Evolutionary conservation across 495 filamentous ascomycete species (phyloP).

Genomic region (Cercophora newfieldiana): DNA sequence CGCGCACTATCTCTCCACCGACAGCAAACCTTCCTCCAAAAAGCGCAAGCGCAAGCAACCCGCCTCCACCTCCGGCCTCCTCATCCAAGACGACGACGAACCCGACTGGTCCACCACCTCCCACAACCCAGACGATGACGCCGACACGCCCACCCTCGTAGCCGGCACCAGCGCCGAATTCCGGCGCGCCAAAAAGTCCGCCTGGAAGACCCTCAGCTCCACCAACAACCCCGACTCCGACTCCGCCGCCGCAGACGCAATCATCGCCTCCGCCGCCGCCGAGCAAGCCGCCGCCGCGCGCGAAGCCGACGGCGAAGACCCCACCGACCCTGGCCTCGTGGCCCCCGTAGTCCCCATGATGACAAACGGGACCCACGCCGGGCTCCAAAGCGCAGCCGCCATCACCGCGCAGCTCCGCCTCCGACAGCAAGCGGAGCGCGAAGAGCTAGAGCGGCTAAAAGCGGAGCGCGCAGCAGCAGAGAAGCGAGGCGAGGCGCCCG

Average conservation of each 20-base stretch:
- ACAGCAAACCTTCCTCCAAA: conserved; percentile 70
- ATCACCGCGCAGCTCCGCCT: conserved; percentile 71
- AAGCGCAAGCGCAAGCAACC: conserved; percentile 81
- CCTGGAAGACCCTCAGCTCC: conserved; percentile 72
- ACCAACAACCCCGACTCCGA: conserved; percentile 67
- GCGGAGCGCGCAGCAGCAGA: conserved; percentile 25
- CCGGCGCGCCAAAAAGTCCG: conserved; percentile 71
- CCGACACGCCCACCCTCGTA: conserved; percentile 46
- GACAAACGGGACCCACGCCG: conserved; percentile 82
- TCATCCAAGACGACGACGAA: conserved; percentile 90
- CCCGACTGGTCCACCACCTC: conserved; percentile 59
- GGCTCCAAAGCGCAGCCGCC: conserved; percentile 77
- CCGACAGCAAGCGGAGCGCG: conserved; percentile 51
- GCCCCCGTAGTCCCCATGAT: conserved; percentile 49
- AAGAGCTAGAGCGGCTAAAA: conserved; percentile 44
- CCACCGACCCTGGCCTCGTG: background rate
- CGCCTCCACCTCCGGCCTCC: conserved; percentile 61
- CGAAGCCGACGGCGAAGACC: conserved; percentile 46
- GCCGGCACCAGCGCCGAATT: conserved; percentile 65
- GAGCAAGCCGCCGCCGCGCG: conserved; percentile 54
- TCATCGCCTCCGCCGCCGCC: conserved; percentile 71
- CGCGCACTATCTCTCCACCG: conserved; percentile 84
- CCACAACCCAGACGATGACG: conserved; percentile 44
- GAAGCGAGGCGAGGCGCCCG: conserved; percentile 11
- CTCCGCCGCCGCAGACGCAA: conserved; percentile 59